These are phyloP conservation scores for Agrocybe chaxingu DNA, from an alignment of 768 basidiomycete genomes.

Conservation along the genomic window DNA sequence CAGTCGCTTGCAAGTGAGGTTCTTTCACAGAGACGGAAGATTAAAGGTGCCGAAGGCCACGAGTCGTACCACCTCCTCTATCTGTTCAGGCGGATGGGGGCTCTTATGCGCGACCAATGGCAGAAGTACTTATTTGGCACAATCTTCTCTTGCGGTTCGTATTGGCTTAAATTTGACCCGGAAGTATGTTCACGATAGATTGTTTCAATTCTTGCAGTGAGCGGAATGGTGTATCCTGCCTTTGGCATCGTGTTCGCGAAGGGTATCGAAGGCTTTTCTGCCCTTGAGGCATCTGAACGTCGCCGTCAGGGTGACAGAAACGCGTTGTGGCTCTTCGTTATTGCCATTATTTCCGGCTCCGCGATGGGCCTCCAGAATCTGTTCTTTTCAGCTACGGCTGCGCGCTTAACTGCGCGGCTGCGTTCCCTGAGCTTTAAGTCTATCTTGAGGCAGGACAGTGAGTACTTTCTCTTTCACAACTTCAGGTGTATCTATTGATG, in stretches of 20 bases:
- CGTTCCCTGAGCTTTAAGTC: slow-evolving; percentile 71
- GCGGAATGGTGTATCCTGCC: slow-evolving; percentile 65
- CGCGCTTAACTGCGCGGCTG: slow-evolving; percentile 63
- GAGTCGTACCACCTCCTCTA: slow-evolving; percentile 35
- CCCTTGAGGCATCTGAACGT: slow-evolving; percentile 32
- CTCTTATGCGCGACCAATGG: slow-evolving; percentile 57
- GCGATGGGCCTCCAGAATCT: slow-evolving; percentile 66
- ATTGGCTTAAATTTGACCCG: background rate
- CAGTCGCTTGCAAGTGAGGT: slow-evolving; percentile 67
- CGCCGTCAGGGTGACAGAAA: slow-evolving; percentile 60
- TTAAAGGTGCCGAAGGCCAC: no score
- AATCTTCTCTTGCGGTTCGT: slow-evolving; percentile 46
- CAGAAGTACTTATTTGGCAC: slow-evolving; percentile 53
- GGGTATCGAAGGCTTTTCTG: slow-evolving; percentile 52
- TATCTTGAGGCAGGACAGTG: slow-evolving; percentile 82
- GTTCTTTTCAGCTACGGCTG: slow-evolving; percentile 63
- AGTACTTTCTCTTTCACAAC: slow-evolving; percentile 21
- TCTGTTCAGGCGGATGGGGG: slow-evolving; percentile 67
- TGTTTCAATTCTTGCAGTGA: slow-evolving; percentile 24
- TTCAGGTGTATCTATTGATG: slow-evolving; percentile 1
- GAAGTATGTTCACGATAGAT: slow-evolving; percentile 1
- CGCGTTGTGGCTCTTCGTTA: slow-evolving; percentile 76
- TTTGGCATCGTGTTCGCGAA: slow-evolving; percentile 68
- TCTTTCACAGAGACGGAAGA: slow-evolving; percentile 36
- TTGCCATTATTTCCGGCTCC: slow-evolving; percentile 62